Percentiles rank a stretch among this genome's conserved stretches.
phyloP scores from a whole-genome alignment of 768 basidiomycete genomes.

The Tylopilus sp. region DNA sequence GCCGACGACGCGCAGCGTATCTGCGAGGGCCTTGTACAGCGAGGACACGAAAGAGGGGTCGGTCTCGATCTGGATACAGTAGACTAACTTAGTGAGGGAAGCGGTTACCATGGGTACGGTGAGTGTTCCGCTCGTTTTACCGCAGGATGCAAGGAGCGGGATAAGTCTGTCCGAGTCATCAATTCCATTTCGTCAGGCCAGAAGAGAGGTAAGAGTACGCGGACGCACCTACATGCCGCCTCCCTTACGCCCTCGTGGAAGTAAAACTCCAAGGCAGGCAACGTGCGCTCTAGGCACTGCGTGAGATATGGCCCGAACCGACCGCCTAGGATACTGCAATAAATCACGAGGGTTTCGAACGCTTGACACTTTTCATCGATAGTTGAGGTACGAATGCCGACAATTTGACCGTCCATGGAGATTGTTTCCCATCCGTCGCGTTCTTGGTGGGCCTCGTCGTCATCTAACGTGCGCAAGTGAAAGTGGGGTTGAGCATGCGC shows the following conservation, averaged over 20 bases:
- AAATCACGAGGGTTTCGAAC: slow-evolving; percentile 82
- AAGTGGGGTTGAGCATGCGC: not conserved
- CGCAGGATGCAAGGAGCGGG: slow-evolving; percentile 66
- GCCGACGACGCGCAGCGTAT: slow-evolving; percentile 58
- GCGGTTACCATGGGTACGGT: slow-evolving; percentile 67
- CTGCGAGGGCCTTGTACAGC: slow-evolving; percentile 66
- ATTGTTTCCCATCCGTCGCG: slow-evolving; percentile 80
- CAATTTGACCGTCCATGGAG: slow-evolving; percentile 69
- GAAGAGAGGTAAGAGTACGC: not conserved
- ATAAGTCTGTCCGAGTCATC: slow-evolving; percentile 47
- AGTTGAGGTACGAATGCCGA: slow-evolving; percentile 74
- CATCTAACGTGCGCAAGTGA: slow-evolving; percentile 39
- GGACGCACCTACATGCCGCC: slow-evolving; percentile 65
- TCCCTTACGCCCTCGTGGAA: slow-evolving; percentile 86
- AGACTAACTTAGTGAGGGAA: slow-evolving; percentile 62
- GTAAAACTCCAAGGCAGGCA: slow-evolving; percentile 70
- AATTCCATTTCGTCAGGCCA: not conserved
- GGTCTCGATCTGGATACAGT: slow-evolving; percentile 60
- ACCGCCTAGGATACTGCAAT: slow-evolving; percentile 63
- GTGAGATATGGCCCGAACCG: slow-evolving; percentile 71
- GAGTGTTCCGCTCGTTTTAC: slow-evolving; percentile 61
- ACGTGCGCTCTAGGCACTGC: slow-evolving; percentile 66
- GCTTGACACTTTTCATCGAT: slow-evolving; percentile 89
- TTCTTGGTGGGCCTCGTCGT: slow-evolving; percentile 50
- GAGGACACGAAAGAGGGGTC: slow-evolving; percentile 78